phyloP scores from a whole-genome alignment of 352 stramenopile genomes.

The Globisporangium perplexum region DNA sequence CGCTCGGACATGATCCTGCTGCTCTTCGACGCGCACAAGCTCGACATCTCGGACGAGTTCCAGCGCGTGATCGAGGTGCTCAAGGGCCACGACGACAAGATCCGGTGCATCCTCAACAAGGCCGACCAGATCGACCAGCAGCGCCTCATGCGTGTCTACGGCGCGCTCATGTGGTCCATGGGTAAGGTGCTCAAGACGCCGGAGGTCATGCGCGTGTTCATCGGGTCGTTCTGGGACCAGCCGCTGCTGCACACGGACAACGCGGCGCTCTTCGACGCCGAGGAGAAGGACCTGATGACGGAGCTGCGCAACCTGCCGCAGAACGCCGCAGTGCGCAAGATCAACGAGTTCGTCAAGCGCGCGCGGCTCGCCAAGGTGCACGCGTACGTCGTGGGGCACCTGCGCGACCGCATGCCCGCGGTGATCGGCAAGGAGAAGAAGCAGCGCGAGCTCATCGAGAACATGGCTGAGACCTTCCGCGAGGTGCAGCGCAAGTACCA shows the following conservation, averaged over 20 bases:
- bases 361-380: slow-evolving; percentile 95
- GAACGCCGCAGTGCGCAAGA: slow-evolving; percentile 93
- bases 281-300: slow-evolving; percentile 96
- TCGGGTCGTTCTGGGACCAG: slow-evolving; percentile 97
- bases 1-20: slow-evolving; percentile 97
- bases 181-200: slow-evolving; percentile 97
- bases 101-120: slow-evolving; percentile 99
- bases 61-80: slow-evolving; percentile 96
- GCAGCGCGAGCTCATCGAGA: slow-evolving; percentile 92
- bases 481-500: slow-evolving; percentile 97
- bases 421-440: slow-evolving; percentile 98
- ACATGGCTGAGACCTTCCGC: slow-evolving; percentile 95
- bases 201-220: slow-evolving; percentile 97
- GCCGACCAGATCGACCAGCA: slow-evolving; percentile 97
- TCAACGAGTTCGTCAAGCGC: slow-evolving; percentile 95
- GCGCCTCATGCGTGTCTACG: slow-evolving; percentile 95
- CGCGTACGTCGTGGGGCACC: slow-evolving; percentile 96
- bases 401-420: slow-evolving; percentile 95
- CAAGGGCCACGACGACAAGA: slow-evolving; percentile 97
- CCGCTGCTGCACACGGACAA: slow-evolving; percentile 85
- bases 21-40: slow-evolving; percentile 99
- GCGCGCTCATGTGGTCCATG: slow-evolving; percentile 97
- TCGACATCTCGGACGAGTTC: slow-evolving; percentile 99
- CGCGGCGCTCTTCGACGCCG: slow-evolving; percentile 93
- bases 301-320: slow-evolving; percentile 95